Base-by-base conservation (phyloP, 75 land plant species). In the Pseudotsuga menziesii region DNA sequence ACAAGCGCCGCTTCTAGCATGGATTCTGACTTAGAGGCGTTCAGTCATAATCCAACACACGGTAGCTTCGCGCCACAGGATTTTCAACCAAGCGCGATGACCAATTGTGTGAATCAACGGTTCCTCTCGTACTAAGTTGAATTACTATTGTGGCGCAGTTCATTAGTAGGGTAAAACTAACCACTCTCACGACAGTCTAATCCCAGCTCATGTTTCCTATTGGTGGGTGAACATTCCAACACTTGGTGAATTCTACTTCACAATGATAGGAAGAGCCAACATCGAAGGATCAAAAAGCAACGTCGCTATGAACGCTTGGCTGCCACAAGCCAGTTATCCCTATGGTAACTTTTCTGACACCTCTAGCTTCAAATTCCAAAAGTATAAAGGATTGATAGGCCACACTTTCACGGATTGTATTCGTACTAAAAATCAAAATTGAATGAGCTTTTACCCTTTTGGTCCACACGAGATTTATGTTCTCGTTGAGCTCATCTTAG, bases 91-190 rank as follows among this genome's bases (percentile, higher is more conserved):
- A 82, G 81, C 78, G 71, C 85, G 73, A 85, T 82, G 81, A 83
- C 85, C 87, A 82, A 82, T 78, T 82, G 77, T 85, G 86, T 82
- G 87, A 85, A 85, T 80, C 84, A 84, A 87, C 76, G 84, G 83
- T 89, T 89, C 87, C 87, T 87, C 87, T 89, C 85, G 81, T 89
- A 89, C 89, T 90, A 83, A 83, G 90, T 85, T 83, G 88, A 80
- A 88, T 88, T 88, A 90, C 88, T 90, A 87, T 88, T 75, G 82
- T 82, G 88, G 85, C 82, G 81, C 83, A 73, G 73, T 41, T 80
- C 86, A 87, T 84, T 82, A 82, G 80, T 85, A 83, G 80, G 85
- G 88, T 88, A 88, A 85, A 85, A 88, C 88, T 83, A 88, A 88
- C 87, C 78, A 83, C 77, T 88, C 90, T 88, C 88, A 85, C 63